Evolutionary conservation across 805 yeast genomes (phyloP), one percentile per base, ranked within the genome.

Genomic region (Ascoidea tarda): DNA sequence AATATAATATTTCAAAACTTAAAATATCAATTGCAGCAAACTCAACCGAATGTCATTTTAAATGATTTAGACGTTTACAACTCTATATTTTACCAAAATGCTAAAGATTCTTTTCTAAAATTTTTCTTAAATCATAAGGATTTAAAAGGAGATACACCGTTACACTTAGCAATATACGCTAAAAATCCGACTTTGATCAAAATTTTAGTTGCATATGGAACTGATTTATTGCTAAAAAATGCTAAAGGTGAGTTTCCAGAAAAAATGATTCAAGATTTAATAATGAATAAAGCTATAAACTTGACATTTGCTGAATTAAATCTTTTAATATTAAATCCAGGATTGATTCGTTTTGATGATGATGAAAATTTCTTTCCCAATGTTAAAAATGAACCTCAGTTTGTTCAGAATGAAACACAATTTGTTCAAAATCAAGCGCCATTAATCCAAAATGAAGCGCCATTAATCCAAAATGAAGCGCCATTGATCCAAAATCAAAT

Each of bases 81-180:
- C 14, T 38, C 44, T 2, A 8, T 14, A 10, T 38, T 38, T 8
- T 38, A 38, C 4, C 44, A 38, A 38, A 10, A 8, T 10, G 44
- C 44, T 38, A 38, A 71, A 50, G 69, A 69, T 50, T 68, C 72
- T 21, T 59, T 80, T 50, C 72, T 82, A 47, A 75, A 77, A 50
- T 77, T 81, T 57, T 69, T 84, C 46, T 62, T 84, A 33, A 85
- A 87, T 61, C 89, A 82, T 59, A 87, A 79, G 62, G 98, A 93
- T 65, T 74, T 72, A 28, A 74, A 80, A 55, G 97, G 97, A 5
- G 87, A 89, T 59, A 87, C 96, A 0, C 87, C 95, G 5, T 68
- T 89, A 50, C 95, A 88, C 60, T 70, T 91, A 48, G 89, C 96
- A 0, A 78, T 80, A 14, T 72, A 79, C 45, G 68, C 78, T 6